These are phyloP conservation scores for Aspergillus fischeri DNA, from an alignment of 2,329 filamentous ascomycete genomes.

Conservation along the genomic window DNA sequence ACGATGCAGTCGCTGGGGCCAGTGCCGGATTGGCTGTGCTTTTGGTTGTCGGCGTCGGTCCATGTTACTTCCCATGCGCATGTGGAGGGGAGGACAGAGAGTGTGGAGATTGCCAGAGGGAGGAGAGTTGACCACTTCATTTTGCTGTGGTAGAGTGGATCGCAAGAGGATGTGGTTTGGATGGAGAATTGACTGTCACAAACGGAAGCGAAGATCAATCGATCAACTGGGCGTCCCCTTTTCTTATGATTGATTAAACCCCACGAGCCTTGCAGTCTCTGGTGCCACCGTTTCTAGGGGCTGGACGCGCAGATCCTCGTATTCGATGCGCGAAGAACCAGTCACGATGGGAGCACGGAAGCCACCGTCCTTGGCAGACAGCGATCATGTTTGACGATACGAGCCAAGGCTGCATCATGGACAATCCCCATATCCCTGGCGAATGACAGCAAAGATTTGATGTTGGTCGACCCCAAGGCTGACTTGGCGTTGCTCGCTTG, in stretches of 20 bases:
- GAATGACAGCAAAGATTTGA: background rate
- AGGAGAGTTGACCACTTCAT: slow-evolving; percentile 10
- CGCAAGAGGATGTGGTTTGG: background rate
- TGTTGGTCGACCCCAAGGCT: background rate
- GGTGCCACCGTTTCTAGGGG: background rate
- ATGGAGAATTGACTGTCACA: background rate
- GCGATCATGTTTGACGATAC: background rate
- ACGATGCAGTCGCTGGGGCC: slow-evolving; percentile 9
- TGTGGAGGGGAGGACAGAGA: slow-evolving; percentile 2
- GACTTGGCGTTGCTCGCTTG: background rate
- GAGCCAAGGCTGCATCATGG: background rate
- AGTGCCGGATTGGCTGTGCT: slow-evolving; percentile 3
- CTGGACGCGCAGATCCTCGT: background rate
- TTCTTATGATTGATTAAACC: background rate
- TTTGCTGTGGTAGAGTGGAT: background rate
- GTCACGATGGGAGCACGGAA: background rate
- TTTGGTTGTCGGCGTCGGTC: slow-evolving; percentile 4
- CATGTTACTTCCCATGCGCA: slow-evolving; percentile 9
- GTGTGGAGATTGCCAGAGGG: background rate
- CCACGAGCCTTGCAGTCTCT: background rate
- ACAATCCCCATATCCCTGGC: background rate
- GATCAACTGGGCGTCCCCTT: background rate
- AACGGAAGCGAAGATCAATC: background rate
- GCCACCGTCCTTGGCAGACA: background rate
- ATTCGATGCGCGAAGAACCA: background rate